Evolutionary conservation across 768 basidiomycete species (phyloP).

Genomic region (Gloeophyllum trabeum): DNA sequence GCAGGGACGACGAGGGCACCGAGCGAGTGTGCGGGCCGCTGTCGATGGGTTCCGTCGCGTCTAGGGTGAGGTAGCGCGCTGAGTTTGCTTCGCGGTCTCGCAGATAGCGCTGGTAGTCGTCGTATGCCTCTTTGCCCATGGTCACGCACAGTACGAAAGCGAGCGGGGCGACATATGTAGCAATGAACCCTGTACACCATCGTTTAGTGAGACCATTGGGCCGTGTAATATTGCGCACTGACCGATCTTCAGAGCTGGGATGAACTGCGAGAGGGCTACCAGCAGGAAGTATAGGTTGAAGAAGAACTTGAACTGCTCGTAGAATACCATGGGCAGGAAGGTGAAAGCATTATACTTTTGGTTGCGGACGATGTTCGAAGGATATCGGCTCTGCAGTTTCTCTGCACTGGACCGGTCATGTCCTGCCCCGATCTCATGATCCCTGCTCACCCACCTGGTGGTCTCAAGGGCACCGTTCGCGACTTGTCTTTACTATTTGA

Average conservation of each 20-base stretch:
- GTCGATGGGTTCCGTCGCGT: conserved; percentile 8
- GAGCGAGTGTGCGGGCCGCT: conserved; percentile 39
- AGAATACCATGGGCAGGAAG: conserved; percentile 96
- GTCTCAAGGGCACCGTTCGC: conserved; percentile 67
- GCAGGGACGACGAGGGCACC: conserved; percentile 78
- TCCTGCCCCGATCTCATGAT: too few species aligned
- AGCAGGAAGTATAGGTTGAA: conserved; percentile 98
- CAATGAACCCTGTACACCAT: conserved; percentile 69
- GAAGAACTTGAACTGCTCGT: conserved; percentile 99
- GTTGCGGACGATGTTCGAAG: conserved; percentile 89
- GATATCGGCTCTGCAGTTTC: conserved; percentile 58
- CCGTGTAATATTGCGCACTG: conserved; percentile 13
- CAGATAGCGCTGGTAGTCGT: conserved; percentile 90
- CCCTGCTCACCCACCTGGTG: conserved; percentile 38
- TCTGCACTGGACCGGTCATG: too few species aligned
- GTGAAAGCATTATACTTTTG: conserved; percentile 96
- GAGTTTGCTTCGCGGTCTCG: conserved; percentile 95
- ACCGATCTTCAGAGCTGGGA: conserved; percentile 96
- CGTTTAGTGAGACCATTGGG: not conserved
- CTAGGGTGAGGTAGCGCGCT: conserved; percentile 75
- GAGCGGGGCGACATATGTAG: conserved; percentile 92
- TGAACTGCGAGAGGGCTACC: conserved; percentile 91
- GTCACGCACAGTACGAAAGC: conserved; percentile 93
- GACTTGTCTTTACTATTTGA: conserved; percentile 51
- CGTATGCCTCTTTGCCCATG: conserved; percentile 98